Evolutionary conservation across 2,329 filamentous ascomycete genomes (phyloP).

Genomic region (Phialocephala subalpina): DNA sequence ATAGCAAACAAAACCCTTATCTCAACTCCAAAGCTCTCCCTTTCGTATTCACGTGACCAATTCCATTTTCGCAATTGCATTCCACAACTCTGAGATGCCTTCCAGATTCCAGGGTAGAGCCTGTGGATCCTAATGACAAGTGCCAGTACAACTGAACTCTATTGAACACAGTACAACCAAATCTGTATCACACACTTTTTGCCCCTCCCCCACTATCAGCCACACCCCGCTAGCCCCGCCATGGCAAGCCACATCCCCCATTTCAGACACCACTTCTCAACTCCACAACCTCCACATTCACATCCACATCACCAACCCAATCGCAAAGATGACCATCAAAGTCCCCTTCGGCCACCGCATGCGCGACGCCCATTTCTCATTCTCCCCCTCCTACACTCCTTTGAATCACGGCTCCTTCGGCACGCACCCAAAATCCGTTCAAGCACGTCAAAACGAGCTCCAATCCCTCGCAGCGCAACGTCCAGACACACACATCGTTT

Average conservation of each 20-base stretch:
- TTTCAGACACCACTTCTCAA: not conserved
- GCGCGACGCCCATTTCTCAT: slow-evolving; percentile 36
- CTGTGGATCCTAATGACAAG: no score
- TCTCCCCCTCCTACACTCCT: slow-evolving; percentile 36
- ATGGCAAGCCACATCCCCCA: not conserved
- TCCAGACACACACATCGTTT: slow-evolving; percentile 80
- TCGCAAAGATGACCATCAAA: slow-evolving; percentile 10
- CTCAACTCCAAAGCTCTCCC: not conserved
- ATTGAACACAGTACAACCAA: no score
- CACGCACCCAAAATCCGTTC: slow-evolving; percentile 71
- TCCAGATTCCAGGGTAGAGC: no score
- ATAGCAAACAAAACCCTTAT: not conserved
- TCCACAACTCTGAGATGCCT: no score
- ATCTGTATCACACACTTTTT: no score
- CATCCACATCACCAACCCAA: not conserved
- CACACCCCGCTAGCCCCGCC: no score
- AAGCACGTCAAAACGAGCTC: slow-evolving; percentile 64
- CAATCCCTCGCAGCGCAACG: slow-evolving; percentile 72
- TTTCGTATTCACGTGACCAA: not conserved
- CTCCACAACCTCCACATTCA: not conserved
- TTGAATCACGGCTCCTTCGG: slow-evolving; percentile 74
- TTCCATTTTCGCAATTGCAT: no score
- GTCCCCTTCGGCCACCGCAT: slow-evolving; percentile 36
- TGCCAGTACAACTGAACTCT: no score
- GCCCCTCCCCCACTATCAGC: no score